These are phyloP conservation scores for Cercospora sp. DNA, from an alignment of 2,329 filamentous ascomycete species.

Conservation along the genomic window DNA sequence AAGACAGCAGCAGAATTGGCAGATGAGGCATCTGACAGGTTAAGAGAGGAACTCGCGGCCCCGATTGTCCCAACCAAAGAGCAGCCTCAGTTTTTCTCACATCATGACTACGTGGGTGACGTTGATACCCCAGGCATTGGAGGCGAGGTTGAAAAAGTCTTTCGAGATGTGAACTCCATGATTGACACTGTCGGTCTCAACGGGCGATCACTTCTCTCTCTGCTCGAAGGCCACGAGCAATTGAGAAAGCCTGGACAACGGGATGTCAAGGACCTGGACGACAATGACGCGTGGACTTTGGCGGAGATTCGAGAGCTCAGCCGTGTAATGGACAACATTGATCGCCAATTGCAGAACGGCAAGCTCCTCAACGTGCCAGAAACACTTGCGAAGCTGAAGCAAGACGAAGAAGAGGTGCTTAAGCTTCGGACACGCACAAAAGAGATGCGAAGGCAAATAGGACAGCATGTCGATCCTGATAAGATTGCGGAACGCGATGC, in stretches of 20 bases:
- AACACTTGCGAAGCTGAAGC: slow-evolving; percentile 64
- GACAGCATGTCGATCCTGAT: slow-evolving; percentile 66
- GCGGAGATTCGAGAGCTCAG: slow-evolving; percentile 72
- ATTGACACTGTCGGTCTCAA: slow-evolving; percentile 90
- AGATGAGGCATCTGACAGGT: slow-evolving; percentile 69
- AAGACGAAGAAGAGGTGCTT: slow-evolving; percentile 68
- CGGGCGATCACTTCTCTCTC: slow-evolving; percentile 62
- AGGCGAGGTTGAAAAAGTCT: slow-evolving; percentile 56
- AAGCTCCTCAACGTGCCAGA: slow-evolving; percentile 67
- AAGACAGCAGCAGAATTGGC: slow-evolving; percentile 52
- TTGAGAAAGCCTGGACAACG: slow-evolving; percentile 54
- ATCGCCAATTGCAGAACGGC: slow-evolving; percentile 65
- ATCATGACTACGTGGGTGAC: slow-evolving; percentile 48
- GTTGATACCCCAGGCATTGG: slow-evolving; percentile 45
- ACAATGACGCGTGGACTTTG: slow-evolving; percentile 64
- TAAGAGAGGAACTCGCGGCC: slow-evolving; percentile 63
- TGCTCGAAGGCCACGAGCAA: slow-evolving; percentile 66
- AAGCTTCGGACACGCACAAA: slow-evolving; percentile 73
- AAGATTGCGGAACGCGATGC: slow-evolving; percentile 64
- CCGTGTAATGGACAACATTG: slow-evolving; percentile 52
- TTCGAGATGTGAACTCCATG: slow-evolving; percentile 88
- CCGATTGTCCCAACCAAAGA: slow-evolving; percentile 61
- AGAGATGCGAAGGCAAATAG: slow-evolving; percentile 75
- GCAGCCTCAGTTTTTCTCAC: slow-evolving; percentile 67
- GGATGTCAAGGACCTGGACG: slow-evolving; percentile 60